Evolutionary conservation across 208 protist genomes (phyloP).

Genomic region (Leishmania amazonensis): DNA sequence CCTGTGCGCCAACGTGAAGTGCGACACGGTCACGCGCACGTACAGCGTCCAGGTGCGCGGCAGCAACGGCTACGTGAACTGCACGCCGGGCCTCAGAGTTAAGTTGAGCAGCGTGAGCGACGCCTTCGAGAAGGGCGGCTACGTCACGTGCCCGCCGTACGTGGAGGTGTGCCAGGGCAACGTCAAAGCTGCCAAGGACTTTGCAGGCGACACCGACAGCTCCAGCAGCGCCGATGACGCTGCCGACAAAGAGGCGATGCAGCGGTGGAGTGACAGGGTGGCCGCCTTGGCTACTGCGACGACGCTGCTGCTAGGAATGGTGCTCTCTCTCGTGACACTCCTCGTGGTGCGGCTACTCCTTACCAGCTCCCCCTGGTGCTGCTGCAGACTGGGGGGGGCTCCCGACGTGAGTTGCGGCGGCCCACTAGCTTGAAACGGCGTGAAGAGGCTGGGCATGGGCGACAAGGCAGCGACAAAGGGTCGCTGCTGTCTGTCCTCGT

Average conservation of each 20-base stretch:
- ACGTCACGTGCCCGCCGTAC: conserved; percentile 3
- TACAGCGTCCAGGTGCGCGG: conserved; percentile 5
- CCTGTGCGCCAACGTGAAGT: conserved; percentile 10
- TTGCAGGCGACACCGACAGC: too few relatives aligned
- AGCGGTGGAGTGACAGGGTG: neutral
- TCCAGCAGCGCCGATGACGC: neutral
- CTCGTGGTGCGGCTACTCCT: neutral
- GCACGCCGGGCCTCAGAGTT: neutral
- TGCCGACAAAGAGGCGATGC: neutral
- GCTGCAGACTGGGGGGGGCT: neutral
- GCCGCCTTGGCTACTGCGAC: neutral
- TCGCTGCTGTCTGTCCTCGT: too few relatives aligned
- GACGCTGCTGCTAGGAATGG: neutral
- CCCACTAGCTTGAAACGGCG: too few relatives aligned
- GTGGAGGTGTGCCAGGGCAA: conserved; percentile 5
- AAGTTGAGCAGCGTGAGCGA: neutral
- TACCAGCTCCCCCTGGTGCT: neutral
- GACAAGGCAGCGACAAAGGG: too few relatives aligned
- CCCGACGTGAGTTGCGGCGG: too few relatives aligned
- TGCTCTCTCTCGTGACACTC: too few relatives aligned
- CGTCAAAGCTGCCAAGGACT: neutral
- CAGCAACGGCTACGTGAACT: neutral
- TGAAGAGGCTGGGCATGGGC: too few relatives aligned
- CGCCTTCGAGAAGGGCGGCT: neutral
- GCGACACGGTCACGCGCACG: neutral